Base-by-base conservation (phyloP, 129 eudicot genomes). In the Flaveria trinervia region DNA sequence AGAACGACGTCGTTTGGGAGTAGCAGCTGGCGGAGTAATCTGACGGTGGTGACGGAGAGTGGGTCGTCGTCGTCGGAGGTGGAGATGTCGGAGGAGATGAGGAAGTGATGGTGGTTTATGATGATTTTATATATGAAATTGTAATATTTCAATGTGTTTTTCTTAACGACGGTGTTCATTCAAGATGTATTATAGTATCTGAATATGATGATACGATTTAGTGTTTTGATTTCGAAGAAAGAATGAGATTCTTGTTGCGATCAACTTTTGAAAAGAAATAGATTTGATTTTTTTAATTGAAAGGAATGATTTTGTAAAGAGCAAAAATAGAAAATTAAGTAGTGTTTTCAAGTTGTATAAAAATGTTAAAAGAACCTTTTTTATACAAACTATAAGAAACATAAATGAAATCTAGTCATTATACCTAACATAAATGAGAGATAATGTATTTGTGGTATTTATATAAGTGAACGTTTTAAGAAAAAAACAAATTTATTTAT, bases 1-100 rank as follows among this genome's bases (percentile, higher is more conserved):
- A 81, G 88, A 68, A 81, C 88, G 30, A 80, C 89, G 26, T 89
- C 95, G 68, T 89, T 89, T 49, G 86, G 95, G 1, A 84, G 96
- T 57, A 83, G 73, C 20, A 82, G 86, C 55, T 75, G 71, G 46
- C 68, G 78, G 70, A 84, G 83, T 15, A 80, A 60, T 62, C 17
- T 51, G n/a, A 28, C 81, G 60, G 57, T 23, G 48, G 43, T 60
- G 33, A 62, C 74, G 33, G 83, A 82, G 41, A 74, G 60, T 41
- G 68, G 70, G 7, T 80, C 59, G 26, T 65, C 79, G 9, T 30
- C 79, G 9, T 30, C 70, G 10, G 88, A 77, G 72, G 71, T 44
- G 26, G 88, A 77, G 49, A 56, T 64, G 36, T 1, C 46, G 43
- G 65, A 30, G 22, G 82, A 26, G 55, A 26, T 67, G 61, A 49